Conservation (phyloP, 345 rosid genomes). For the Citrus medica region DNA sequence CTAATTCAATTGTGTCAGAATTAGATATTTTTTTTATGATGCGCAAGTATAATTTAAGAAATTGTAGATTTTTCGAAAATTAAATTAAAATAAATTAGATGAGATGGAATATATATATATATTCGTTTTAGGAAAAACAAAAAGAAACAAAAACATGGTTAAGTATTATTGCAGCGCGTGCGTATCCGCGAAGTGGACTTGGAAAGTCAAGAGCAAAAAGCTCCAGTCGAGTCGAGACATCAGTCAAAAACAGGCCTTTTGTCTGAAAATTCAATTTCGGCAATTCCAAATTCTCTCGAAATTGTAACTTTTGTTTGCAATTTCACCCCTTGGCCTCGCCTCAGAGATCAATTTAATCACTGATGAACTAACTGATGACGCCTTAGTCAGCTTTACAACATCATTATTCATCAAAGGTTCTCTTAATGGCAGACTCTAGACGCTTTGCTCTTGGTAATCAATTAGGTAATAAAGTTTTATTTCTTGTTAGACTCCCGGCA, state of each 20-base stretch:
- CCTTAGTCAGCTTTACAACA: background rate
- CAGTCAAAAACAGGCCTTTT: background rate
- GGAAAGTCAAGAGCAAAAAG: background rate
- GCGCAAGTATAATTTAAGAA: too few species aligned
- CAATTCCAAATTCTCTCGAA: background rate
- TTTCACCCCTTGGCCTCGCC: too few species aligned
- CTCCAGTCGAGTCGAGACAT: background rate
- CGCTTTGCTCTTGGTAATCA: constrained; percentile 34
- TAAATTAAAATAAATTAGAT: too few species aligned
- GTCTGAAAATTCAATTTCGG: background rate
- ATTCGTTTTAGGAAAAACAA: too few species aligned
- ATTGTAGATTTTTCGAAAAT: too few species aligned
- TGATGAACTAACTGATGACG: background rate
- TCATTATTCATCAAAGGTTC: too few species aligned
- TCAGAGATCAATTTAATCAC: too few species aligned
- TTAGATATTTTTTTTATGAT: too few species aligned
- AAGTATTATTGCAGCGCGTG: too few species aligned
- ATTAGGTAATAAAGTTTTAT: constrained; percentile 23
- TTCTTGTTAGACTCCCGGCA: background rate
- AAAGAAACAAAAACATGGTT: too few species aligned
- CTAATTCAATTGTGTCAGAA: too few species aligned
- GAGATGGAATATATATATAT: too few species aligned
- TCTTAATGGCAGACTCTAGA: constrained; percentile 40
- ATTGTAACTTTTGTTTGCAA: background rate
- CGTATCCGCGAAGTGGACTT: background rate